Base-by-base conservation (phyloP, 257 asterid species). In the Pogostemon cablin region DNA sequence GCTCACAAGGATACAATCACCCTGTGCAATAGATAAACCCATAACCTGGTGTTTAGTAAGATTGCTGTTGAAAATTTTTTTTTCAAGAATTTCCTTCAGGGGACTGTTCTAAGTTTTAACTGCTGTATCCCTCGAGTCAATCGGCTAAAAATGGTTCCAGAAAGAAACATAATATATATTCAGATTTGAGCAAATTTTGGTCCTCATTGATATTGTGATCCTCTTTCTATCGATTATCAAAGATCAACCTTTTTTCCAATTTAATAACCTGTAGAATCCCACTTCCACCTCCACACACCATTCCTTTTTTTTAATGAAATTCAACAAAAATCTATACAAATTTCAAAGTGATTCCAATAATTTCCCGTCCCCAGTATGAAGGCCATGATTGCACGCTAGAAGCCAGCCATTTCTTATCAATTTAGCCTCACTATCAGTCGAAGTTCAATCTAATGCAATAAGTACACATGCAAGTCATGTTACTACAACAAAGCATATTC, bases 1-100 rank as follows among this genome's bases (percentile, higher is more conserved):
- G 12, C 37, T 62, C 49, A 40, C 50, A 79, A 65, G 56, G 37
- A 53, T 50, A 58, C 34, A 64, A 67, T 62, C 20, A 35, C 42
- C 32, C 1, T 1, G 32, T 1, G 35, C 39, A 38, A 62, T 62
- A 54, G 56, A 11, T 53, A 44, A 57, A 12, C 53, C 57, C 9
- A 53, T 37, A 8, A 50, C 56, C 12, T 12, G 60, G 8, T 17
- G 47, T 32, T 6, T 38, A 12, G 3, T 15, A 66, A 47, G 37
- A 44, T 48, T 6, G 62, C 11, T 5, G 61, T 11, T 17, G 15
- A 58, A n/a, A 46, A 3, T 6, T 4, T 10, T 34, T n/a, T 38
- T 12, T 12, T 39, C n/a, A 5, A 12, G 20, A 34, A 17, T 39
- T 39, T 39, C 17, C 34, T 9, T 34, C 2, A 7, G 47, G 59